Evolutionary conservation across 2,329 filamentous ascomycete genomes (phyloP), one percentile per base, ranked within the genome.

Genomic region (Sarocladium kiliense): DNA sequence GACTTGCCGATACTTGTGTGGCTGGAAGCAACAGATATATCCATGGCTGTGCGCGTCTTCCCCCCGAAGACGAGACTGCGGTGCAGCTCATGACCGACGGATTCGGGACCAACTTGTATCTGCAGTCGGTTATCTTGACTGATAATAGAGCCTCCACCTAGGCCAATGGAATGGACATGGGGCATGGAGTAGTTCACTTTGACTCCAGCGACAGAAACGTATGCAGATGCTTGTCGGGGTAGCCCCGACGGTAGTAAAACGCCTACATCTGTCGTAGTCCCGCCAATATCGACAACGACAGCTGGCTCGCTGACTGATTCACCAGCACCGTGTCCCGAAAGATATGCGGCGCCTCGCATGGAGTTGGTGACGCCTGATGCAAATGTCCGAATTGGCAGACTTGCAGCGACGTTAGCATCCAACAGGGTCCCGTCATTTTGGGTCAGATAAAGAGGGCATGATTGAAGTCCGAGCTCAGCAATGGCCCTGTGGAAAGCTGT

Each of bases 211-310:
- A 87, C 70, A 30, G 85, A 77, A 32, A 79, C 84, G 58, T 83
- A 86, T 0, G 82, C 81, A 4, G 82, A 79, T 51, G 81, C 78
- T 64, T 86, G 81, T 30, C 83, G 74, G 0, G 85, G 85, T 51
- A 87, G 84, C 0, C 85, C 84, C 50, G 79, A 86, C 0, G 78
- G 73, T 6, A 84, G 73, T 3, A 88, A 65, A 0, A 85, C 66
- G 0, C 85, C 83, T 11, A 86, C 80, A 59, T 87, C 85, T 0
- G 82, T 80, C 0, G 84, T 87, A 0, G 85, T 88, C 2, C 85
- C 84, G 0, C 85, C 85, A 54, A 88, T 80, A 61, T 88, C 85
- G 2, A 87, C 78, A 0, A 87, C 84, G 71, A 87, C 80, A 60
- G 44, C 41, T 23, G 51, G 34, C n/a, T 39, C 36, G 9, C 18